Percentiles rank a stretch among this genome's conserved stretches.
phyloP scores from a whole-genome alignment of 192 early-diverging fungal genomes.

The Umbelopsis isabellina region DNA sequence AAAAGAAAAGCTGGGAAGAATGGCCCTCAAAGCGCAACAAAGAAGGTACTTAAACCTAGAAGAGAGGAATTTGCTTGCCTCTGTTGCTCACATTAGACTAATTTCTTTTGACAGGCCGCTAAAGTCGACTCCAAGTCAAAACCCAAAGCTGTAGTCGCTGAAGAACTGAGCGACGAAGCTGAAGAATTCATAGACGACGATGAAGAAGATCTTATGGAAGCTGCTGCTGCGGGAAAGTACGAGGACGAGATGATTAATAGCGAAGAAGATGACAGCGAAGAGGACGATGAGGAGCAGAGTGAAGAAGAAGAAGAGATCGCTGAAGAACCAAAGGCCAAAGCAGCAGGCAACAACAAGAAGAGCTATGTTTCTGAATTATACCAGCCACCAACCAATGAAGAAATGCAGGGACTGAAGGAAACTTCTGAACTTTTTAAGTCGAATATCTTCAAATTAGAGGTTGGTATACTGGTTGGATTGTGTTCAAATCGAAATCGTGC shows the following conservation, averaged over 20 bases:
- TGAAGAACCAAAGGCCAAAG: conserved; percentile 41
- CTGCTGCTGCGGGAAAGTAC: conserved; percentile 26
- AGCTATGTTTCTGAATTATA: conserved; percentile 43
- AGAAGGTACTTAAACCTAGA: neutral
- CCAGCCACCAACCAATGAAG: conserved; percentile 71
- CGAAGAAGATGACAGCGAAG: conserved; percentile 48
- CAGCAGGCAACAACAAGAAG: conserved; percentile 27
- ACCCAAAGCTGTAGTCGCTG: neutral
- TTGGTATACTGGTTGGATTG: conserved; percentile 40
- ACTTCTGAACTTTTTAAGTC: conserved; percentile 83
- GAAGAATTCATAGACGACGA: conserved; percentile 29
- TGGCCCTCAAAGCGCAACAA: neutral
- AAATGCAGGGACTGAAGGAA: conserved; percentile 84
- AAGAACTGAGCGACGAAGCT: conserved; percentile 8
- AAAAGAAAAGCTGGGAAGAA: conserved; percentile 13
- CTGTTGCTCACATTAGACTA: neutral
- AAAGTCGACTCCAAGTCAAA: conserved; percentile 9
- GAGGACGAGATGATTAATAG: conserved; percentile 49
- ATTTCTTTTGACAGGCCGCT: neutral
- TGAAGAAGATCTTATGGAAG: conserved; percentile 32
- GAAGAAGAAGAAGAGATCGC: conserved; percentile 40
- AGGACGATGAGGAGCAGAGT: conserved; percentile 46
- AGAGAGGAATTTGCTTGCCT: neutral
- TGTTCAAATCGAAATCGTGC: conserved; percentile 30
- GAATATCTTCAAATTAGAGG: conserved; percentile 91